These are phyloP conservation scores for Paragyromitra xinjiangensis DNA, from an alignment of 495 filamentous ascomycete genomes.

Conservation along the genomic window DNA sequence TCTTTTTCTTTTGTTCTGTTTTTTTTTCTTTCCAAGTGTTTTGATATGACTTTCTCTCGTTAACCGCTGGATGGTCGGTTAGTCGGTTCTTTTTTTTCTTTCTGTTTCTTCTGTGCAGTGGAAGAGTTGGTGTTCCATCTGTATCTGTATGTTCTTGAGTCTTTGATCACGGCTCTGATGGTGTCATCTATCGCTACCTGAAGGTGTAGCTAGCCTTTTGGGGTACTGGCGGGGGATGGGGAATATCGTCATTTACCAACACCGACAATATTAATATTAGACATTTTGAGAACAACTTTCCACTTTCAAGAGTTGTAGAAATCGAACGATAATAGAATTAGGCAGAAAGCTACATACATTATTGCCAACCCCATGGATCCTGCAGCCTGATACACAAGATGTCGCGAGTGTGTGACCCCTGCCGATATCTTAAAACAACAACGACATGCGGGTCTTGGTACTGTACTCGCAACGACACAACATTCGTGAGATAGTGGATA, in stretches of 20 bases:
- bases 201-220: not conserved
- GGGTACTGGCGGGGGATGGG: not conserved
- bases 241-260: constrained; percentile 12
- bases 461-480: not conserved
- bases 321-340: constrained; percentile 12
- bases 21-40: constrained; percentile 11
- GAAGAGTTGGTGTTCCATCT: not conserved
- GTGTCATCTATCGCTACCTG: not conserved
- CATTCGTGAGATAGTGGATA: not conserved
- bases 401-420: constrained; percentile 13
- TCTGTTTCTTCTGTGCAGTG: not conserved
- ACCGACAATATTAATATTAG: constrained; percentile 23
- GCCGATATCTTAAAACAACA: constrained; percentile 4
- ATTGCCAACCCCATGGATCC: not conserved
- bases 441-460: not conserved
- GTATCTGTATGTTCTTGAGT: constrained; percentile 24
- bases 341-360: not conserved
- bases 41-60: constrained; percentile 15
- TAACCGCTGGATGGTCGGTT: constrained; percentile 8
- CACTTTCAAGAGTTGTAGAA: not conserved
- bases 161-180: constrained; percentile 18
- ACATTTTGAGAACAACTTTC: not conserved
- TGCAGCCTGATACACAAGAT: constrained; percentile 12
- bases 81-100: constrained; percentile 1
- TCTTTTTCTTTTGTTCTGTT: constrained; percentile 19